Evolutionary conservation across 345 rosid genomes (phyloP).

Genomic region (Eucalyptus paniculata): DNA sequence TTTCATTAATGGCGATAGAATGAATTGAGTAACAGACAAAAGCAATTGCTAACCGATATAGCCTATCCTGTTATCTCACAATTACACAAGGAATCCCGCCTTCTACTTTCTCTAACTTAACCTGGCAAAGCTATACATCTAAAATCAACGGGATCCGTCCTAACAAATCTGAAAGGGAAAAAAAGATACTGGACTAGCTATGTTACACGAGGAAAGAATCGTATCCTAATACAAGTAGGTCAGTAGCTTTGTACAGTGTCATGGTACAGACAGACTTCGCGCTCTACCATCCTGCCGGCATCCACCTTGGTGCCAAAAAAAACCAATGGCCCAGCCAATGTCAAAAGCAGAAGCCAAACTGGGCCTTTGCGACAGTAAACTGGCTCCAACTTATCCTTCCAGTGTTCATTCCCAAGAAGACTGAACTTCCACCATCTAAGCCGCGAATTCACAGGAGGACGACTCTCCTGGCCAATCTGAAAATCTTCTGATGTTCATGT

Average conservation of each 20-base stretch:
- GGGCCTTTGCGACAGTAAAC: neutral
- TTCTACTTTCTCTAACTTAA: constrained; percentile 17
- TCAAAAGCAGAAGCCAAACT: constrained; percentile 1
- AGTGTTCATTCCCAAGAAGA: neutral
- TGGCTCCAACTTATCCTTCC: constrained; percentile 2
- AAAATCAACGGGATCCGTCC: constrained; percentile 7
- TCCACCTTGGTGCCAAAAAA: constrained; percentile 9
- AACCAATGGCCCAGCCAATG: constrained; percentile 13
- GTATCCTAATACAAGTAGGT: constrained; percentile 29
- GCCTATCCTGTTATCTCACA: constrained; percentile 18
- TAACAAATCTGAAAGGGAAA: constrained; percentile 11
- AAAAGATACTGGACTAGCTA: neutral
- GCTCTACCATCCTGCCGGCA: neutral
- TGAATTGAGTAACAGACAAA: neutral
- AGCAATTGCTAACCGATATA: neutral
- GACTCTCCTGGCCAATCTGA: neutral
- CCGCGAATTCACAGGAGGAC: neutral
- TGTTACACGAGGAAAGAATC: constrained; percentile 36
- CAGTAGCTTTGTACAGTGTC: constrained; percentile 31
- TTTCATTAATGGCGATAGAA: neutral
- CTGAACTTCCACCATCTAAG: neutral
- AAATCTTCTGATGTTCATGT: neutral
- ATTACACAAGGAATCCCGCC: constrained; percentile 16
- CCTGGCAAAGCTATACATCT: constrained; percentile 35
- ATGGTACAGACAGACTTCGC: constrained; percentile 21